Base-by-base conservation (phyloP, 2,329 filamentous ascomycete genomes). In the Pseudogymnoascus sp. region DNA sequence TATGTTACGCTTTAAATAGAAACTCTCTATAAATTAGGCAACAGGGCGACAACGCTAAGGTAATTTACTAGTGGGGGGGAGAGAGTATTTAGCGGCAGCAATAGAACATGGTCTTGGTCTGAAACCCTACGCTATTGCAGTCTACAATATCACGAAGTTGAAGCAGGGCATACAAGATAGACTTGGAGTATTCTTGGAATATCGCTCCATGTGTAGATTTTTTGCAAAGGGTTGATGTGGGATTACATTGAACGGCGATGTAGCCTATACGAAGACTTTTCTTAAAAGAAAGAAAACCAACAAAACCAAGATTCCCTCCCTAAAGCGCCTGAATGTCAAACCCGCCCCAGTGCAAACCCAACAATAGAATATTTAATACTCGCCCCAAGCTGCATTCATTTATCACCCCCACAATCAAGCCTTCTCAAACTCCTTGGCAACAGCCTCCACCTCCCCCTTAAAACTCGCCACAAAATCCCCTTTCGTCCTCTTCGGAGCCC, bases 401-500 rank as follows among this genome's bases (percentile, higher is more conserved):
- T 5, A 3, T 19, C 18, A 3, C 18, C 38, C 6, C 13, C 13
- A 7, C 21, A 28, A 18, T 52, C 23, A 52, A 30, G 8, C 41
- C 23, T 52, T 52, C n/a, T 52, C 30, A 3, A 15, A 10, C 23
- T 52, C 41, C 2, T 5, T 5, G 4, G 41, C 23, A 52, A 52
- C 18, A 18, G n/a, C 41, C 41, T 52, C 41, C 13, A 48, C 23
- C 23, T 28, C 41, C 9, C 7, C 23, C 41, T 52, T 52, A 13
- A 52, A 28, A 9, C 23, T 30, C 23, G 6, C 12, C 23, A 28
- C 8, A 45, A 67, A 67, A 4, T 38, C 61, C 1, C 60, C 58
- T 21, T 65, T 63, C 8, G 63, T 61, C 55, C 58, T 38, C 33
- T 60, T 59, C 12, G 66, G 63, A 2, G 33, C 37, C 65, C 64